Base-by-base conservation (phyloP, 1,284 basidiomycete genomes). In the Thelephora terrestris region DNA sequence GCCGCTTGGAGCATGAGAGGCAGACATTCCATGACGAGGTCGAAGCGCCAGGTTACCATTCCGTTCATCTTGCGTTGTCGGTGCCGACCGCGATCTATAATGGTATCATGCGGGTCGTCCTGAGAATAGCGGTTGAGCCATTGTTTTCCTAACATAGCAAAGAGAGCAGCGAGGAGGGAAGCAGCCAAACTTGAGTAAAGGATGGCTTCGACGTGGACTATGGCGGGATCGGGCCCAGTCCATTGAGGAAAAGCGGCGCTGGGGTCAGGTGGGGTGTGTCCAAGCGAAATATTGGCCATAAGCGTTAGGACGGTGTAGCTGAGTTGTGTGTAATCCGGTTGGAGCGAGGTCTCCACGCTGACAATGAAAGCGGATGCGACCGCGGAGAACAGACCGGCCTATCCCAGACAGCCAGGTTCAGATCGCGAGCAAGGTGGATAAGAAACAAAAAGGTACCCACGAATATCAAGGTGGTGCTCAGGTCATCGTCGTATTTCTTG, bases 351-450 rank as follows among this genome's bases (percentile, higher is more conserved):
- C 34, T 47, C 47, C 12, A 49, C 23, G 16, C 47, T 43, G 17
- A 50, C 40, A 17, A 50, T 38, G 42, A 52, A 52, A 21, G n/a
- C n/a, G n/a, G n/a, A n/a, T n/a, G 51, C 48, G 10, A 52, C 48
- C 7, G 51, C 49, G 5, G 51, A 50, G 42, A 52, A 50, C 3
- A 52, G 45, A 20, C 48, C 48, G 32, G 49, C 51, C 51, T 52
- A 27, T 27, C 25, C 9, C 25, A 27, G 25, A 27, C 25, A 27
- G 9, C 4, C 25, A 27, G 9, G 9, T 27, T 27, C 25, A 27
- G 25, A 27, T n/a, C n/a, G n/a, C n/a, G 25, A 27, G 4, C 25
- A 9, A 27, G 25, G 25, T 27, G 25, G 4, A 27, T 27, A 9
- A 4, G 9, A 9, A 27, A 9, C 25, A 27, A 9, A 27, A 4